Evolutionary conservation across 306 rosid species (phyloP), one percentile per base, ranked within the genome.

Genomic region (Ceratonia siliqua): DNA sequence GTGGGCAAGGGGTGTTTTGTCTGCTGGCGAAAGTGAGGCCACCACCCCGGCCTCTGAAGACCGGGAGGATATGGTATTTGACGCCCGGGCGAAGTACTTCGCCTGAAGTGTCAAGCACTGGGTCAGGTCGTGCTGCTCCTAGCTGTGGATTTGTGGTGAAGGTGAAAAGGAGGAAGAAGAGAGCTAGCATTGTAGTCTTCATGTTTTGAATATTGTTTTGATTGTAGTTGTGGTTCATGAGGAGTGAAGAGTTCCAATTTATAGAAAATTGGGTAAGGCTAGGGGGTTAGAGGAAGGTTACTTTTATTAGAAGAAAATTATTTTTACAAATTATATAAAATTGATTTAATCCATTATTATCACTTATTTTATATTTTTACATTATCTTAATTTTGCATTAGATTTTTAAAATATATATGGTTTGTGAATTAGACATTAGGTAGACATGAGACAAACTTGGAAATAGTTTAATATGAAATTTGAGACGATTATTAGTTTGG

Each of bases 21-120:
- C 48, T 15, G 49, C 42, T 10, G 27, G 50, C 57, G 0, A 74
- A 78, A 0, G 73, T 78, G 7, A 82, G 66, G 1, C 81, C 86
- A 0, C 86, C 82, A 6, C 77, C 25, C 5, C 32, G 7, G 10
- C 61, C 61, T 24, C 61, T 54, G 30, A 54, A 1, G 11, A 73
- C 80, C 13, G 83, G 86, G 41, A 70, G 42, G 41, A 83, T 75
- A 20, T 38, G 15, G 25, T 83, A 83, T 18, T 38, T 4, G 0
- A 63, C 62, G 1, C 81, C 73, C 0, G 5, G 18, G 14, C n/a
- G 67, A 76, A 83, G 72, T 9, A 12, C 46, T 14, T 54, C 4
- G 2, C 76, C 81, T 0, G 62, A 5, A 28, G 32, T 41, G 67
- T 79, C 84, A n/a, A 63, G 75, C 46, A 83, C 86, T 4, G 73